These are phyloP conservation scores for Termitomyces sp. DNA, from an alignment of 768 basidiomycete species.

Conservation along the genomic window DNA sequence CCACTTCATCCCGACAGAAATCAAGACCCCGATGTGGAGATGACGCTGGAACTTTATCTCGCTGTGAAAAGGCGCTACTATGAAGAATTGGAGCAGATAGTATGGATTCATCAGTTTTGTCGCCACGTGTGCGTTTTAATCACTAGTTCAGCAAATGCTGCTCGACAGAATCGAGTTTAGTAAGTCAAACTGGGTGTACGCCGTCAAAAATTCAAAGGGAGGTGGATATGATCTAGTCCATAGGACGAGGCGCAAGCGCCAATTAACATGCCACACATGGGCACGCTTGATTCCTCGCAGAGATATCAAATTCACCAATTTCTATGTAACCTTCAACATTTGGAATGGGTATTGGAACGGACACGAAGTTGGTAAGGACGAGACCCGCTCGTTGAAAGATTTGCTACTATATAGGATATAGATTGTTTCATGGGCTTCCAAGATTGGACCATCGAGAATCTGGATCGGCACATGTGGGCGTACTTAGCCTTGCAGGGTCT, in stretches of 20 bases:
- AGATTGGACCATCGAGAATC: constrained; percentile 15
- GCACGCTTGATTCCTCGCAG: constrained; percentile 29
- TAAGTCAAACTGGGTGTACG: constrained; percentile 31
- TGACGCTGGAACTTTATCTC: neutral
- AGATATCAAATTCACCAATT: constrained; percentile 32
- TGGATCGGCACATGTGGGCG: constrained; percentile 27
- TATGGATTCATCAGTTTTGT: constrained; percentile 6
- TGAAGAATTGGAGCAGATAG: constrained; percentile 16
- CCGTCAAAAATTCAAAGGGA: constrained; percentile 19
- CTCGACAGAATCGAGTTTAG: constrained; percentile 27
- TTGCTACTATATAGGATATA: constrained; percentile 7
- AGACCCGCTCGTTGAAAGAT: neutral
- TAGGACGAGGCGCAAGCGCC: constrained; percentile 17
- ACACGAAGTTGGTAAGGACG: constrained; percentile 28
- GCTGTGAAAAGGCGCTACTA: neutral
- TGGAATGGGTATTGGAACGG: constrained; percentile 34
- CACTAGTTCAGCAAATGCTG: constrained; percentile 21
- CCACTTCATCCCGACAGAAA: constrained; percentile 1
- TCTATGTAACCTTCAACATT: constrained; percentile 19
- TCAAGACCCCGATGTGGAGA: neutral
- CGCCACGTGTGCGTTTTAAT: neutral
- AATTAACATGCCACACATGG: constrained; percentile 29
- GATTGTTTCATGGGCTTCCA: constrained; percentile 30
- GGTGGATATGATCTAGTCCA: constrained; percentile 27
- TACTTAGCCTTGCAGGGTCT: constrained; percentile 23